These are phyloP conservation scores for Cladorrhinum samala DNA, from an alignment of 495 filamentous ascomycete genomes.

Conservation along the genomic window DNA sequence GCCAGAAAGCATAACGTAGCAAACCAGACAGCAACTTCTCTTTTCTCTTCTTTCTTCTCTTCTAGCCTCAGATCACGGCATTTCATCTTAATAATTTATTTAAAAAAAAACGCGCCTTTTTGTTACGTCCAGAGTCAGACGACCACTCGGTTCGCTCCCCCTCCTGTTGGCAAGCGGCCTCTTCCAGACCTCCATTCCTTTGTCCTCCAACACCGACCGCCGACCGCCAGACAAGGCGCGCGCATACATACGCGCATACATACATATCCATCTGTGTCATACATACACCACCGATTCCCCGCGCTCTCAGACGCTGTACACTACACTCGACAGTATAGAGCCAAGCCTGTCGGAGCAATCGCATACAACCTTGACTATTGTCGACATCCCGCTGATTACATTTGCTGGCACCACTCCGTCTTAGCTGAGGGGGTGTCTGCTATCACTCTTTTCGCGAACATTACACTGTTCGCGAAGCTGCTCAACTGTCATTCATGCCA, in stretches of 20 bases:
- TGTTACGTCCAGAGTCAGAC: conserved; percentile 5
- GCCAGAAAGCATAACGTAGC: background rate
- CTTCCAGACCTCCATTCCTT: background rate
- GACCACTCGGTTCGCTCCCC: background rate
- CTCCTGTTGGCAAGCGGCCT: background rate
- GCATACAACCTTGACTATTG: too few relatives aligned
- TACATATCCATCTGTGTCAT: background rate
- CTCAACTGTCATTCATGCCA: conserved; percentile 38
- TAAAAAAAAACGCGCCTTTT: conserved; percentile 4
- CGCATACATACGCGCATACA: background rate
- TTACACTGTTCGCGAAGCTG: conserved; percentile 30
- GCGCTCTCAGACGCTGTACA: background rate
- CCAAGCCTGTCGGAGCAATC: too few relatives aligned
- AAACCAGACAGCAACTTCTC: too few relatives aligned
- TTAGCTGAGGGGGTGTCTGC: conserved; percentile 1
- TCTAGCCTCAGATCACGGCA: background rate
- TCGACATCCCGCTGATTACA: too few relatives aligned
- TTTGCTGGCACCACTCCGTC: conserved; percentile 1
- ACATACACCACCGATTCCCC: background rate
- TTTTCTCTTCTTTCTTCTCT: background rate
- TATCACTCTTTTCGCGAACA: conserved; percentile 25
- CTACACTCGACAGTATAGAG: too few relatives aligned
- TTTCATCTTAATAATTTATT: conserved; percentile 2
- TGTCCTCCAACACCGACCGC: background rate
- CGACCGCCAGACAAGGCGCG: background rate